Evolutionary conservation across 495 filamentous ascomycete genomes (phyloP).

Genomic region (Penicillium chermesinum): DNA sequence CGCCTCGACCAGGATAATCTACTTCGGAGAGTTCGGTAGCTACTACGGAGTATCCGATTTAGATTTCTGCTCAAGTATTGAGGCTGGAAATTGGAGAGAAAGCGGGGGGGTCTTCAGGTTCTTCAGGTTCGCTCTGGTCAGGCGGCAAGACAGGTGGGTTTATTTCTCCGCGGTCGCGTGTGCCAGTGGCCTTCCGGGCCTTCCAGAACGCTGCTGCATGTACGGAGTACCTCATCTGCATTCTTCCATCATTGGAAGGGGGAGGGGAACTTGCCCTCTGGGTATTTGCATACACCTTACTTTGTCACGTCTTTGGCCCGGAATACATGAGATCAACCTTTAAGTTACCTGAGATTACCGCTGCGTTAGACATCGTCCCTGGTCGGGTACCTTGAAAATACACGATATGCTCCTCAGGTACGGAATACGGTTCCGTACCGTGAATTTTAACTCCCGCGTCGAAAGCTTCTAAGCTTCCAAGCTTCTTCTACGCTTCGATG

Average conservation of each 20-base stretch:
- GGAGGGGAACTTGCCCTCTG: too few species aligned
- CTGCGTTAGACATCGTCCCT: too few species aligned
- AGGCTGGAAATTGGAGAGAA: not conserved
- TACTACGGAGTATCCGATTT: too few species aligned
- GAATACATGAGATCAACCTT: too few species aligned
- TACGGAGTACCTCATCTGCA: not conserved
- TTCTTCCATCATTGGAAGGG: too few species aligned
- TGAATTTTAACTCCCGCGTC: not conserved
- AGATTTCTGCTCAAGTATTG: not conserved
- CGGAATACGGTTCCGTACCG: not conserved
- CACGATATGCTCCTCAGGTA: not conserved
- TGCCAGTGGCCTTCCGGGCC: not conserved
- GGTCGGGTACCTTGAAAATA: not conserved
- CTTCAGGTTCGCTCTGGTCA: not conserved
- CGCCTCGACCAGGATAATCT: constrained; percentile 16
- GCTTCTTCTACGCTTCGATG: constrained; percentile 1
- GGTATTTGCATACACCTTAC: too few species aligned
- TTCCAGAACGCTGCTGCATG: not conserved
- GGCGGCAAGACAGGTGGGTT: not conserved
- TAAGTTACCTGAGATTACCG: too few species aligned
- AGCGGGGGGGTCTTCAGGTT: not conserved
- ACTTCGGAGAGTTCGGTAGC: not conserved
- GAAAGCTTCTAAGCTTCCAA: constrained; percentile 27
- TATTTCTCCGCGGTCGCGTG: not conserved
- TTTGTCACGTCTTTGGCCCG: too few species aligned